Base-by-base conservation (phyloP, 139 green algal species). In the Tetraselmis chui region DNA sequence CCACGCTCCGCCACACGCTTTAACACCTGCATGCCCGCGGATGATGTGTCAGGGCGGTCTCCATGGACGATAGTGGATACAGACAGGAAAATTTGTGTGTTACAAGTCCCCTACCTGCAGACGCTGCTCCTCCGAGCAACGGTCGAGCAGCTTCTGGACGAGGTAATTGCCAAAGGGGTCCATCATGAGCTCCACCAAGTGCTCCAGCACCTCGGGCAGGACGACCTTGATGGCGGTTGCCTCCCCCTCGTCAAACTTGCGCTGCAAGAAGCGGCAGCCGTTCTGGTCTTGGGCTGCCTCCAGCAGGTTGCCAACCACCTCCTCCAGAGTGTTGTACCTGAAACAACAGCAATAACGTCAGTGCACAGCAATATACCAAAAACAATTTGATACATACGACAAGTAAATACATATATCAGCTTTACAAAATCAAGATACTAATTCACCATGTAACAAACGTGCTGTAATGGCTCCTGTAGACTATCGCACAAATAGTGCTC, bases 121-220 rank as follows among this genome's bases (percentile, higher is more conserved):
- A 26, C 96, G 92, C 90, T 99, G 96, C 81, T 95, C 91, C 85
- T 98, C 93, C 23, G 83, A 94, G 89, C 95, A 98, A 5, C 94
- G 83, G 84, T 99, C 96, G 32, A 99, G 89, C 84, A 99, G 89
- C 91, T 99, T 99, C 89, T 99, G 97, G 59, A 98, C 94, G 32
- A 99, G 92, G 89, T 99, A 99, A 87, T 99, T 99, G 82, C 97
- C 97, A 80, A 99, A 99, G n/a, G 96, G 95, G 85, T 99, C 97
- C 81, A 93, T 91, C 97, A 99, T 99, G 24, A 99, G 92, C 78
- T 96, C 91, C 29, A 95, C 91, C 5, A 96, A 90, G 81, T 96
- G 89, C 58, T 90, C 91, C 84, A 94, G 85, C 23, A 97, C 82
- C 88, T 94, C 92, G 2, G 85, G 78, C 2, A 97, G 93, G 76